Evolutionary conservation across 129 eudicot species (phyloP).

Genomic region (Lactuca saligna): DNA sequence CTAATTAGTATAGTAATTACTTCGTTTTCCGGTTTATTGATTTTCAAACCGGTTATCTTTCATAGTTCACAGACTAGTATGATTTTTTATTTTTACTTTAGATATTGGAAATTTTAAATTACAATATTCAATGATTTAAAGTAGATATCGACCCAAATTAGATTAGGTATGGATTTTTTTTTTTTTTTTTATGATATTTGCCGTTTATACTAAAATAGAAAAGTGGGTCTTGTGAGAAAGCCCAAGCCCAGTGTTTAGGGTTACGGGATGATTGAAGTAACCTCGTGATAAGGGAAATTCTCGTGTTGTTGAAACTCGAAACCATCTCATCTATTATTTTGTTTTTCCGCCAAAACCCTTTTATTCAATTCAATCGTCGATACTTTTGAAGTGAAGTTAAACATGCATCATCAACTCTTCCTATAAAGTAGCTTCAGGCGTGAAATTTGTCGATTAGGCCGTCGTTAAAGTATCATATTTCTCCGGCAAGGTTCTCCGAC

Average conservation of each 20-base stretch:
- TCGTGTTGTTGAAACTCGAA: neutral
- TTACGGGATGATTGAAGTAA: neutral
- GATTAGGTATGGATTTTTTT: too few relatives aligned
- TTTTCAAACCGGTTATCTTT: too few relatives aligned
- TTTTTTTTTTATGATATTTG: too few relatives aligned
- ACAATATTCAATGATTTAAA: too few relatives aligned
- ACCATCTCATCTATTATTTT: neutral
- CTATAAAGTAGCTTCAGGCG: conserved; percentile 1
- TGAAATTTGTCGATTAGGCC: neutral
- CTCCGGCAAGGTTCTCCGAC: conserved; percentile 10
- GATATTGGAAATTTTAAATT: too few relatives aligned
- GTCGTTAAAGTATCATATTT: neutral
- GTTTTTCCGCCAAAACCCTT: conserved; percentile 38
- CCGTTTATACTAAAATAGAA: too few relatives aligned
- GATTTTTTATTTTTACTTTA: too few relatives aligned
- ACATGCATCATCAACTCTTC: neutral
- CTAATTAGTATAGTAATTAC: too few relatives aligned
- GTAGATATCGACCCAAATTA: too few relatives aligned
- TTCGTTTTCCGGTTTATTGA: too few relatives aligned
- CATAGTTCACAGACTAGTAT: too few relatives aligned
- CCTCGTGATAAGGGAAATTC: neutral
- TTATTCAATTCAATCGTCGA: neutral
- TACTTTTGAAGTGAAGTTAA: neutral
- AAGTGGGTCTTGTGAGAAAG: neutral
- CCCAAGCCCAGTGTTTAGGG: conserved; percentile 30